Evolutionary conservation across 257 asterid species (phyloP), one percentile per base, ranked within the genome.

Genomic region (Anisodus tanguticus): DNA sequence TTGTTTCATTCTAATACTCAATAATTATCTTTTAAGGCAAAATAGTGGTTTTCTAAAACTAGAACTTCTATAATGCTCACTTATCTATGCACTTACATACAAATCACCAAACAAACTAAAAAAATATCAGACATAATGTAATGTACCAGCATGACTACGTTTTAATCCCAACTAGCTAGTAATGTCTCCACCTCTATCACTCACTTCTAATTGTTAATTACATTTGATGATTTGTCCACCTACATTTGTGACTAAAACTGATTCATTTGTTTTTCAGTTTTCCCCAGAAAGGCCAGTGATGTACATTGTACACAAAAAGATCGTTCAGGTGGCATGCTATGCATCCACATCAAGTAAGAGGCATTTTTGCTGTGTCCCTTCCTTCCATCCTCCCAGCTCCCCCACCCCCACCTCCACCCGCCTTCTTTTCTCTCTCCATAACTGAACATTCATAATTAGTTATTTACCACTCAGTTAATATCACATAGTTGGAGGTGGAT

Each of bases 401-500:
- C 26, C 26, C 26, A 22, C 26, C 0, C 26, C 26, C 26, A 22
- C 26, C 0, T 0, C 26, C 26, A 22, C 53, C 76, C 0, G 47
- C 76, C 7, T 37, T 13, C 76, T 39, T 68, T 68, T 17, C 26
- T 15, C 51, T 68, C 76, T 15, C 51, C 76, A 68, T 37, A 12
- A 13, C 26, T 37, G 3, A 39, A 68, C 49, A 39, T 68, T 37
- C 51, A 67, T 7, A 68, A 39, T 41, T 41, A 41, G 45, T 41
- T 41, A 41, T 41, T 37, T 68, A 1, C 26, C 77, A 37, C 15
- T 68, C 3, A 68, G 45, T 39, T 68, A 39, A 37, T 15, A 4
- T 68, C 51, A 68, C 26, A 68, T 12, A 6, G 53, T 68, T 68
- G 53, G 51, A 39, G 77, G 77, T 68, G 26, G 77, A 68, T 39